Evolutionary conservation across 495 filamentous ascomycete genomes (phyloP).

Genomic region (Penicillium riverlandense): DNA sequence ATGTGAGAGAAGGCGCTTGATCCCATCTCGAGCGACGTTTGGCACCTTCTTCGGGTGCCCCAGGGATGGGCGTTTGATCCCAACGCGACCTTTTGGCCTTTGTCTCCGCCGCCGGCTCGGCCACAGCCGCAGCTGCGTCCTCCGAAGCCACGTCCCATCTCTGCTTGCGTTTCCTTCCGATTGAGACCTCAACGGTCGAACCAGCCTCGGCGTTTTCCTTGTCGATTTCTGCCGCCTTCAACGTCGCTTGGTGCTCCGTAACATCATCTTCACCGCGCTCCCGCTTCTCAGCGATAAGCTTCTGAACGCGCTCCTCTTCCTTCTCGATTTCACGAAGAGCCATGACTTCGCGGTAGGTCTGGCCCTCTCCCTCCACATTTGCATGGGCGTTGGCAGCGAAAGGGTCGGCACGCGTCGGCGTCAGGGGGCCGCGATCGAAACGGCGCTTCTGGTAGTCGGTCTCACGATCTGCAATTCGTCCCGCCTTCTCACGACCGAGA

Average conservation of each 20-base stretch:
- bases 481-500: slow-evolving; percentile 78
- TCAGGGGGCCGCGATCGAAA: slow-evolving; percentile 72
- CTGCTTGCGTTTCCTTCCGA: slow-evolving; percentile 80
- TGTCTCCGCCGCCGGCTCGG: slow-evolving; percentile 41
- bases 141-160: slow-evolving; percentile 76
- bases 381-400: slow-evolving; percentile 71
- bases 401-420: slow-evolving; percentile 82
- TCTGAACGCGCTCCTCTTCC: slow-evolving; percentile 85
- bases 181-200: slow-evolving; percentile 53
- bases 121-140: slow-evolving; percentile 33
- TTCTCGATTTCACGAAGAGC: slow-evolving; percentile 82
- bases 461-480: slow-evolving; percentile 83
- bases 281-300: slow-evolving; percentile 70
- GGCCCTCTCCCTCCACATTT: slow-evolving; percentile 58
- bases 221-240: slow-evolving; percentile 55
- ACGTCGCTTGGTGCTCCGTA: slow-evolving; percentile 59
- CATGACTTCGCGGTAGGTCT: slow-evolving; percentile 89
- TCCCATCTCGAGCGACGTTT: slow-evolving; percentile 83
- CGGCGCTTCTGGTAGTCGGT: slow-evolving; percentile 97
- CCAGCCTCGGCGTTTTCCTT: slow-evolving; percentile 69
- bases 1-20: slow-evolving; percentile 57
- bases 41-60: slow-evolving; percentile 46
- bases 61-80: slow-evolving; percentile 75
- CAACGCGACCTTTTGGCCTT: slow-evolving; percentile 79
- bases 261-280: slow-evolving; percentile 52